Base-by-base conservation (phyloP, 176 grass and related monocot genomes). In the Lolium multiflorum region DNA sequence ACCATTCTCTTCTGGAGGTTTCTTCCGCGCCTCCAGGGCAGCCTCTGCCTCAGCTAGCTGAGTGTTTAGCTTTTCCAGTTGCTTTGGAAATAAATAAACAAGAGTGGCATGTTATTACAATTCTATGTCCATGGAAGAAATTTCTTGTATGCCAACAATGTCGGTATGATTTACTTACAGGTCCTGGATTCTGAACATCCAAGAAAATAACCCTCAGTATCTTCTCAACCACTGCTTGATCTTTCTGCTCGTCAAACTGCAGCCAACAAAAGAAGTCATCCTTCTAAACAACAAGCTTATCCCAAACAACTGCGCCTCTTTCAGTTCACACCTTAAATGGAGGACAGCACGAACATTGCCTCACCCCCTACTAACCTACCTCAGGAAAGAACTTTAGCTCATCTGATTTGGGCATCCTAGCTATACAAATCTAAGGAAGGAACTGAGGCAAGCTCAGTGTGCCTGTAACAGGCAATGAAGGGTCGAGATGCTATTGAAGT, bases 221-320 rank as follows among this genome's bases (percentile, higher is more conserved):
- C 88, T 95, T 86, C 90, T 99, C 97, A 88, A 90, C 90, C 28
- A 88, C 90, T 38, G 90, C 90, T 71, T 91, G 97, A 85, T 99
- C 97, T 83, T 94, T 99, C 79, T 94, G 93, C 87, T 99, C 97
- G 57, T 99, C 97, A 71, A 96, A 99, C 94, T 99, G 75, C 58
- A 80, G 50, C 24, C 66, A 88, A 82, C 31, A 71, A 76, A 79
- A 44, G 11, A 76, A 52, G 18, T 77, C n/a, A 94, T 35, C 4
- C 51, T 70, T 87, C 18, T 17, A 65, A 47, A 54, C 73, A 56
- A 21, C 20, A 73, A 64, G 63, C 24, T 78, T 35, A 35, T 28
- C 61, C 11, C 24, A 69, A 58, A 26, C 20, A n/a, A 59, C 55
- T 78, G 17, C 9, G 24, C 52, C 35, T 28, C 52, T 28, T 60